Base-by-base conservation (phyloP, 2,329 filamentous ascomycete species). In the Phaeosphaeria sp. region DNA sequence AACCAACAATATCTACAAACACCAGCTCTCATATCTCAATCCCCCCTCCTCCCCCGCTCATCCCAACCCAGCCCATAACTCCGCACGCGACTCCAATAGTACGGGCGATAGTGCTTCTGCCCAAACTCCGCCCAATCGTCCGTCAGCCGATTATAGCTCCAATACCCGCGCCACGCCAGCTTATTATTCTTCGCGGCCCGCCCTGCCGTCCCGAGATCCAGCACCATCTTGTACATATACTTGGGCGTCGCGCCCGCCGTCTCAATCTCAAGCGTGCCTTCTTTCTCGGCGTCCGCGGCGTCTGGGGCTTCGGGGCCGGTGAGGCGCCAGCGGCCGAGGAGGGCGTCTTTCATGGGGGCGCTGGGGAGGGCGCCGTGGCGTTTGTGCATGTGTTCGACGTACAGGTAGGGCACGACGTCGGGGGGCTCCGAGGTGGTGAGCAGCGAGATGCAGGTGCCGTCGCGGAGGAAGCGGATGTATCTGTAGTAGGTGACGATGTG, bases 401-500 rank as follows among this genome's bases (percentile, higher is more conserved):
- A 92, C 20, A 99, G 83, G 69, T 94, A 86, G 55, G 93, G 91
- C 0, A 99, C 92, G 13, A 98, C 91, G 18, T 96, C 91, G n/a
- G 84, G 79, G 0, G 95, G 95, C 73, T 97, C 92, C 5, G 86
- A 79, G 0, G 91, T 96, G 0, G 91, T 92, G 36, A 96, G 84
- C 1, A 99, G 84, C 53, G 89, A 92, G 57, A 98, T 88, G 63
- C 86, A 87, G 1, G 90, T 90, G 25, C 95, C 95, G 76, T 98
- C 92, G 22, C 93, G 91, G 80, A 95, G 95, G 81, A 99, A 95
- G 52, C 95, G 91, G 3, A 99, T 86, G 78, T 98, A 99, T 56
- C 95, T 92, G 80, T 96, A 99, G 80, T 98, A 99, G 0, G 95
- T 99, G 49, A 99, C 93, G 57, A 98, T 96, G 74, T 96, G 93